Conservation (phyloP, 148 eudicot species). For the Tetragonia tetragonoides region DNA sequence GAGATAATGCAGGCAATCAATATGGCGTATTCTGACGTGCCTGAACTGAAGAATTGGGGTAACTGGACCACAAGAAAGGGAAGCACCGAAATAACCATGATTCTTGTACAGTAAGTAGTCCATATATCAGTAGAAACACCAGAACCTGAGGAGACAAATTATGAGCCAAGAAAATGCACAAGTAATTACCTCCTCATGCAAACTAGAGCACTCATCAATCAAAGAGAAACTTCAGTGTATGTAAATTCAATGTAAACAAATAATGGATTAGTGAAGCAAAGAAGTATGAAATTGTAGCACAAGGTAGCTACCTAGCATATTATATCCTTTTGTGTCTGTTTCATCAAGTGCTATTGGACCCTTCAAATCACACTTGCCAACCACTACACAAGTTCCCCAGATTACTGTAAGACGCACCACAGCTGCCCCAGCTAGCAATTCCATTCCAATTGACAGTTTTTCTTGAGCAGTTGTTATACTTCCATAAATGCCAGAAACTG, state of each 20-base stretch:
- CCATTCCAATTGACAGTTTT: slow-evolving; percentile 96
- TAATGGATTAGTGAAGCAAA: too few species aligned
- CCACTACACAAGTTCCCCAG: slow-evolving; percentile 81
- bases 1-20: slow-evolving; percentile 60
- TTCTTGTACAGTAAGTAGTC: slow-evolving; percentile 86
- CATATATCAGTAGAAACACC: slow-evolving; percentile 88
- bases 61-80: slow-evolving; percentile 80
- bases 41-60: slow-evolving; percentile 58
- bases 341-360: slow-evolving; percentile 47
- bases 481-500: slow-evolving; percentile 94
- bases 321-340: slow-evolving; percentile 59
- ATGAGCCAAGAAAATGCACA: not conserved
- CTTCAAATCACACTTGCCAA: slow-evolving; percentile 82
- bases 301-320: slow-evolving; percentile 45
- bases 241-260: too few species aligned
- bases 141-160: slow-evolving; percentile 42
- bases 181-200: not conserved
- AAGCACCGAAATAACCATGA: slow-evolving; percentile 68
- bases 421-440: slow-evolving; percentile 86
- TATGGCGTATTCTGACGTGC: slow-evolving; percentile 57
- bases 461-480: slow-evolving; percentile 63
- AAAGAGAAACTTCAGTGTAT: too few species aligned
- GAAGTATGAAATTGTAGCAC: too few species aligned
- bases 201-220: too few species aligned
- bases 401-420: slow-evolving; percentile 82